A percentile compares a stretch with the other conserved stretches of the same genome.
These are phyloP conservation scores for Scleroderma citrinum DNA, from an alignment of 768 basidiomycete genomes.

Conservation along the genomic window DNA sequence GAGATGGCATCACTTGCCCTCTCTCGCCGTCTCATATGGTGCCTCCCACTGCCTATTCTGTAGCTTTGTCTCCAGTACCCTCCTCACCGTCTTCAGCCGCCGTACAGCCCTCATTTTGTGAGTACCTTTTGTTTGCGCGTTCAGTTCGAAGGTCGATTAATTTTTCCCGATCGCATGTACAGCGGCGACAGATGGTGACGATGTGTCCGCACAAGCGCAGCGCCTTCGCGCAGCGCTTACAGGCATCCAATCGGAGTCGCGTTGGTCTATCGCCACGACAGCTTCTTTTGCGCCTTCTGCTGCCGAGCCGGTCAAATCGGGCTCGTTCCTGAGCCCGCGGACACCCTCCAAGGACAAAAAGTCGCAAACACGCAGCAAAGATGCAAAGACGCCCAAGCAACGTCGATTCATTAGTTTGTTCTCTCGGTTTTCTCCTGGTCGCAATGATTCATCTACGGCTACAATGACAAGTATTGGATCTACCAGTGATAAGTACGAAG, in stretches of 20 bases:
- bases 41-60: not conserved
- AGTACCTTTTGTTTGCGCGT: not conserved
- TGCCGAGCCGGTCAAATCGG: conserved; percentile 6
- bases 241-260: conserved; percentile 6
- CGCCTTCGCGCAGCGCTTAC: conserved; percentile 1
- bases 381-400: conserved; percentile 22
- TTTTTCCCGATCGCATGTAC: not conserved
- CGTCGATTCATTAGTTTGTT: conserved; percentile 29
- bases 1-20: not conserved
- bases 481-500: conserved; percentile 6
- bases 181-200: not conserved
- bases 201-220: conserved; percentile 1
- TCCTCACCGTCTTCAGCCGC: not conserved
- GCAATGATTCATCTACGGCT: conserved; percentile 12
- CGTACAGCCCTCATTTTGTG: not conserved
- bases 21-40: conserved; percentile 4
- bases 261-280: conserved; percentile 28
- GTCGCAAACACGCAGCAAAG: conserved; percentile 10
- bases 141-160: not conserved
- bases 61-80: not conserved
- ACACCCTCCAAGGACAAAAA: conserved; percentile 15
- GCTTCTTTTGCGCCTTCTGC: conserved; percentile 21
- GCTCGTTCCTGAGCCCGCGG: conserved; percentile 6
- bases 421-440: conserved; percentile 26
- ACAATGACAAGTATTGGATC: conserved; percentile 2